Evolutionary conservation across 2,329 filamentous ascomycete genomes (phyloP), one percentile per base, ranked within the genome.

Genomic region (Phialophora chinensis): DNA sequence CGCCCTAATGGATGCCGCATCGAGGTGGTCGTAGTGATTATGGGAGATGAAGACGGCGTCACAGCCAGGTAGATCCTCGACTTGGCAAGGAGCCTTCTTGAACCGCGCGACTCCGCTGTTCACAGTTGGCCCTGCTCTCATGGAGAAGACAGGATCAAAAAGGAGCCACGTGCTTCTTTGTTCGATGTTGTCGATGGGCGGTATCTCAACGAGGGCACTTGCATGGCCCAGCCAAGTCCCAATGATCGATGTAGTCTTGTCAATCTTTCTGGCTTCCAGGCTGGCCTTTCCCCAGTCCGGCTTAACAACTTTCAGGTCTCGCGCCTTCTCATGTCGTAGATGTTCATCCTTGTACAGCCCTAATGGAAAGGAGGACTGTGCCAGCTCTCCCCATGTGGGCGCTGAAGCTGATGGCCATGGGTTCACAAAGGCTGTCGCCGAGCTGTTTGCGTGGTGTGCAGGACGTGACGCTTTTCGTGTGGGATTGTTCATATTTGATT

Each of bases 21-120:
- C 83, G 56, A 86, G 76, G 67, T 87, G 85, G 69, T 87, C 84
- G 70, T 85, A 86, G 72, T 86, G 85, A 67, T 85, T 84, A 73
- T 87, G 85, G 56, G 80, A 84, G 56, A 86, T 84, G 63, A 80
- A 77, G 3, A 87, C 77, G 3, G 82, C 73, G 63, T 87, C 84
- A 14, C 66, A 69, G 3, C 66, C 66, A 14, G 66, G 66, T 4
- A 69, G 57, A 52, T 69, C 57, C n/a, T 56, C 52, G 27, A 66
- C 44, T 25, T 69, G 60, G 31, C 66, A 69, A 14, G 66, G 66
- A n/a, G 58, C 52, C 27, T 42, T 17, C 17, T 69, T 66, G 53
- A 64, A 58, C 14, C 66, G 62, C 2, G 55, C 27, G n/a, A 66
- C 60, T 14, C 66, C 66, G 17, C 60, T 66, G 49, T 62, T 62